Evolutionary conservation across 106 monocot species (phyloP).

Genomic region (Dactylorhiza incarnata): DNA sequence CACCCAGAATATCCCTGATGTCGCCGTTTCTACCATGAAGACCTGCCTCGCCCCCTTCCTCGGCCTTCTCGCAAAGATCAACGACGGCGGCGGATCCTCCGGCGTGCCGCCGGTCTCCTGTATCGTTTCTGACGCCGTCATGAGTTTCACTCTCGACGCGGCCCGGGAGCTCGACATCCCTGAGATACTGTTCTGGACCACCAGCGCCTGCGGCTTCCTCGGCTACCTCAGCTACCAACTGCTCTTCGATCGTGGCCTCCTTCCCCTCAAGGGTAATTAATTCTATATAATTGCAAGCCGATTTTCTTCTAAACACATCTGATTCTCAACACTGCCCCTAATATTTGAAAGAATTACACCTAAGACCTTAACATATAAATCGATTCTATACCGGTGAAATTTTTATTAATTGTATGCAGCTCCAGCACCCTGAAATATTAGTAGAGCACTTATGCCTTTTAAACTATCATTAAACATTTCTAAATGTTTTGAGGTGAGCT

Average conservation of each 20-base stretch:
- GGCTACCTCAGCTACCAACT: background rate
- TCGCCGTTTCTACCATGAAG: constrained; percentile 10
- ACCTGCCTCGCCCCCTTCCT: constrained; percentile 12
- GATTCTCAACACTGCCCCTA: no score
- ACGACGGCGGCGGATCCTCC: background rate
- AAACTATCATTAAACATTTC: no score
- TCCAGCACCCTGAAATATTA: no score
- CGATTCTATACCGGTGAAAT: no score
- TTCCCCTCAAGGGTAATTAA: constrained; percentile 7
- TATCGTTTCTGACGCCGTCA: constrained; percentile 12
- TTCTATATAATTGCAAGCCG: no score
- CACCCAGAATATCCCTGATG: constrained; percentile 13
- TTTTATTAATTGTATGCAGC: no score
- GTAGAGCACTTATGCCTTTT: no score
- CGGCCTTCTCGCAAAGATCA: background rate
- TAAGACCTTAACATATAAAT: no score
- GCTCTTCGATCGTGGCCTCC: constrained; percentile 2
- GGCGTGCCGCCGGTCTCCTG: constrained; percentile 3
- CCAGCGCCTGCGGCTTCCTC: constrained; percentile 12
- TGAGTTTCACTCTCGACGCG: constrained; percentile 19
- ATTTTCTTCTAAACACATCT: no score
- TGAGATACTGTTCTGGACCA: background rate
- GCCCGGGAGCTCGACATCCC: constrained; percentile 8
- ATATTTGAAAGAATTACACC: no score
- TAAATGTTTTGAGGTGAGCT: no score